These are phyloP conservation scores for Colletotrichum noveboracense DNA, from an alignment of 2,329 filamentous ascomycete genomes.

Conservation along the genomic window DNA sequence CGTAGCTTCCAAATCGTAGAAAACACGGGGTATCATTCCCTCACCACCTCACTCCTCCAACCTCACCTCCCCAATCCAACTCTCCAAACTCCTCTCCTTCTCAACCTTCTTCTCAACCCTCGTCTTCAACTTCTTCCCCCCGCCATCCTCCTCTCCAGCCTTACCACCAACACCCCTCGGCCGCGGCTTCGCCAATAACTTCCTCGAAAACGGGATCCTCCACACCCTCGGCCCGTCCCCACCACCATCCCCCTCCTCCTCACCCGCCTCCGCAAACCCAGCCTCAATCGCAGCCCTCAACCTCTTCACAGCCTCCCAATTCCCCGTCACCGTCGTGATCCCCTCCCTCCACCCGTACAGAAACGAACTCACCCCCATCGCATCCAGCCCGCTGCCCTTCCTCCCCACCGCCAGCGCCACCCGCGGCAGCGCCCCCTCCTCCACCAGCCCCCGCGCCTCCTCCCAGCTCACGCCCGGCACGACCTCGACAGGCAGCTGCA, in stretches of 20 bases:
- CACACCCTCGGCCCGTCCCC: constrained; percentile 20
- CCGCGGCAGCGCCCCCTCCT: constrained; percentile 31
- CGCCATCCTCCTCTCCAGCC: neutral
- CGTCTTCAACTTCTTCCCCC: constrained; percentile 3
- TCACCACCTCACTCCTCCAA: neutral
- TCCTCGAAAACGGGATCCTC: constrained; percentile 21
- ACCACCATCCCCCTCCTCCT: neutral
- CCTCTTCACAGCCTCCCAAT: constrained; percentile 37
- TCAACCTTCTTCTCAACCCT: constrained; percentile 15
- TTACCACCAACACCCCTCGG: neutral
- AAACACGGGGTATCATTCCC: neutral
- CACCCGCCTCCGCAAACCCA: neutral
- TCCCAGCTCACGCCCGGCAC: constrained; percentile 28
- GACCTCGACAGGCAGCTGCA: constrained; percentile 40
- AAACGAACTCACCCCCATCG: constrained; percentile 42
- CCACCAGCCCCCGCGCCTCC: constrained; percentile 32
- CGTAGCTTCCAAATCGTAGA: neutral
- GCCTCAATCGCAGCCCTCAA: constrained; percentile 17
- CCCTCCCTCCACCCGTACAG: constrained; percentile 43
- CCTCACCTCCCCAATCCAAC: neutral
- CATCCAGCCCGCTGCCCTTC: constrained; percentile 34
- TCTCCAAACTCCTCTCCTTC: constrained; percentile 13
- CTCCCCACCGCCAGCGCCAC: constrained; percentile 38
- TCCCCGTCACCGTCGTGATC: constrained; percentile 42
- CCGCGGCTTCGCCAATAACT: constrained; percentile 19